These are phyloP conservation scores for Seiridium unicorne DNA, from an alignment of 2,329 filamentous ascomycete species.

Conservation along the genomic window DNA sequence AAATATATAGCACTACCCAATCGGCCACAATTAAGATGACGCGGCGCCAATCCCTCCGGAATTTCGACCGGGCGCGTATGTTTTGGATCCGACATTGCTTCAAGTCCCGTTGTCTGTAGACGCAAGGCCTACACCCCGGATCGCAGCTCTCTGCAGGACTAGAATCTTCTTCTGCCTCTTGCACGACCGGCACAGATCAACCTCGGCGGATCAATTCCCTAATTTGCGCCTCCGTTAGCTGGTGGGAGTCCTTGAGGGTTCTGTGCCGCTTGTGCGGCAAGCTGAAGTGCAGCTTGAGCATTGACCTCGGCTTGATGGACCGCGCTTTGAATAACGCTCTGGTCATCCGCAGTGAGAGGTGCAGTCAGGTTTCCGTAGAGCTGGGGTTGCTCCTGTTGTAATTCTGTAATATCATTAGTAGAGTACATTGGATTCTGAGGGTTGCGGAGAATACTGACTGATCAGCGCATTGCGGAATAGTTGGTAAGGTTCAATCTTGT, in stretches of 20 bases:
- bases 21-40: neutral
- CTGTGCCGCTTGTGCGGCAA: conserved; percentile 12
- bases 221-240: conserved; percentile 20
- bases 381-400: conserved; percentile 88
- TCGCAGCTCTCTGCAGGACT: neutral
- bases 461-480: conserved; percentile 81
- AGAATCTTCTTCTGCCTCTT: neutral
- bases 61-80: neutral
- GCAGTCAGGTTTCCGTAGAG: conserved; percentile 80
- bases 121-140: neutral
- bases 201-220: conserved; percentile 1
- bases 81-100: too few relatives aligned
- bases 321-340: conserved; percentile 18
- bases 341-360: conserved; percentile 22
- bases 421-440: conserved; percentile 17
- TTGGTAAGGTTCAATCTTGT: conserved; percentile 92
- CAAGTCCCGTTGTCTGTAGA: too few relatives aligned
- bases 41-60: neutral
- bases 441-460: conserved; percentile 57
- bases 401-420: conserved; percentile 49
- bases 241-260: conserved; percentile 3
- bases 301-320: conserved; percentile 23
- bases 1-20: neutral
- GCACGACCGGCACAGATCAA: too few relatives aligned
- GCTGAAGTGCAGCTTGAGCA: conserved; percentile 15